These are phyloP conservation scores for Jatropha multifida DNA, from an alignment of 441 rosid species.

Conservation along the genomic window DNA sequence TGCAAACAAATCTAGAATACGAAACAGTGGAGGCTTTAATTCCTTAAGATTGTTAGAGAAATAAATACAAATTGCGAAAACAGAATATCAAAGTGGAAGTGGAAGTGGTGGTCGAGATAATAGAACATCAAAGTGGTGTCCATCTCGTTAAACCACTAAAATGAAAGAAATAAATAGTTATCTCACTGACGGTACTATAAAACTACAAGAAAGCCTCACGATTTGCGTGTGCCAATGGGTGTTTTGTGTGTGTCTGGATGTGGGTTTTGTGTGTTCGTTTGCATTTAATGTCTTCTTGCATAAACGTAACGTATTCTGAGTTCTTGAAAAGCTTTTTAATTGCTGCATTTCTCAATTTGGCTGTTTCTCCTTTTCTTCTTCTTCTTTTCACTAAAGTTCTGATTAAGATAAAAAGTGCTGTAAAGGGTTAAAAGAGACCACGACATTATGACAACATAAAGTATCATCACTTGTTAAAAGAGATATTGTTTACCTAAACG, in stretches of 20 bases:
- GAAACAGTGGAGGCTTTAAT: too few relatives aligned
- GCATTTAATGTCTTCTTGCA: neutral
- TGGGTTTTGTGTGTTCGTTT: neutral
- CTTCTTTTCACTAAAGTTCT: neutral
- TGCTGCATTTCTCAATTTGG: neutral
- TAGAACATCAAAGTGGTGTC: neutral
- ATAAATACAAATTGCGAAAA: too few relatives aligned
- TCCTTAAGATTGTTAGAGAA: too few relatives aligned
- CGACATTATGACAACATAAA: neutral
- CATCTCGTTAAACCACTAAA: neutral
- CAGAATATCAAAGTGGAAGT: too few relatives aligned
- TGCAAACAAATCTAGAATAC: too few relatives aligned
- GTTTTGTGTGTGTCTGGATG: neutral
- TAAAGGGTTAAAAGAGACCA: neutral
- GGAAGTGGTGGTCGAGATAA: neutral
- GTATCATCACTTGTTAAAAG: too few relatives aligned
- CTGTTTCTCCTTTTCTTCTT: neutral
- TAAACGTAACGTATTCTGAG: neutral
- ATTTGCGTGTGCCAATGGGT: neutral
- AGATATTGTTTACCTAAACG: too few relatives aligned
- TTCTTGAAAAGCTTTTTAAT: neutral
- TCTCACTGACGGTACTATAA: neutral
- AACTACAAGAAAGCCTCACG: neutral
- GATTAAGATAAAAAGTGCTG: neutral
- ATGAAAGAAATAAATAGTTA: neutral